phyloP scores from a whole-genome alignment of 202 grass and related monocot species.

The Sporobolus alterniflorus region DNA sequence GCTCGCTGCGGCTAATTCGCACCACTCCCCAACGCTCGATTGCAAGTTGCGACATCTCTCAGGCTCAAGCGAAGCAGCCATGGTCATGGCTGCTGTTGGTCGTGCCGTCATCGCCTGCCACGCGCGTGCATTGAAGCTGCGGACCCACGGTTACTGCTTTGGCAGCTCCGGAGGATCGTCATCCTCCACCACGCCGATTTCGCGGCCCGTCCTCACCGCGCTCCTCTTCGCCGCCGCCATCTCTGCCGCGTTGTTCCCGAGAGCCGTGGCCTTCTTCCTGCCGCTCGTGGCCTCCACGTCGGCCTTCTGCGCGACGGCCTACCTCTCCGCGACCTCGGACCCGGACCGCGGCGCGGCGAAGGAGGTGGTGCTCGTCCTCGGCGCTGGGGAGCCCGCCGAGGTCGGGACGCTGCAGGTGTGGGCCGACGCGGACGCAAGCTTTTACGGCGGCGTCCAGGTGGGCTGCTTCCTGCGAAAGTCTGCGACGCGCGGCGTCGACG shows the following conservation, averaged over 20 bases:
- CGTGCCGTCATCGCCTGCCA: neutral
- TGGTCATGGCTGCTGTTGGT: slow-evolving; percentile 1
- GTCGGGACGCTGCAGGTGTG: slow-evolving; percentile 60
- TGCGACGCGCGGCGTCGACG: slow-evolving; percentile 19
- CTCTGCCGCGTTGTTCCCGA: slow-evolving; percentile 10
- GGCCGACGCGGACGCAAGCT: slow-evolving; percentile 61
- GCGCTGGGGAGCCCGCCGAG: slow-evolving; percentile 40
- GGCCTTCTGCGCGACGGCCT: slow-evolving; percentile 52
- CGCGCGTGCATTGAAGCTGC: neutral
- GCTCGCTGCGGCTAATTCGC: neutral
- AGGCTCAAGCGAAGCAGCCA: neutral
- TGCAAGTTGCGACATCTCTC: neutral
- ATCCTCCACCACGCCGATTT: neutral
- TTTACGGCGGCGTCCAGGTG: slow-evolving; percentile 24
- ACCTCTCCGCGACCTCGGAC: slow-evolving; percentile 41
- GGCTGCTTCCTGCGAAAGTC: slow-evolving; percentile 39
- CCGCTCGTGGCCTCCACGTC: slow-evolving; percentile 70
- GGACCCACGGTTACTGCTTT: neutral
- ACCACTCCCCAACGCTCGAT: too few species aligned
- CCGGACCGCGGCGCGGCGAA: slow-evolving; percentile 24
- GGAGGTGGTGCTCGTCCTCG: slow-evolving; percentile 53
- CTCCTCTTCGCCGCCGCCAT: neutral
- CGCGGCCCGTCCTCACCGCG: slow-evolving; percentile 1
- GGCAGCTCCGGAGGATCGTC: neutral
- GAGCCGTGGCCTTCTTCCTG: slow-evolving; percentile 55